Evolutionary conservation across 441 rosid species (phyloP).

Genomic region (Isatis lusitanica): DNA sequence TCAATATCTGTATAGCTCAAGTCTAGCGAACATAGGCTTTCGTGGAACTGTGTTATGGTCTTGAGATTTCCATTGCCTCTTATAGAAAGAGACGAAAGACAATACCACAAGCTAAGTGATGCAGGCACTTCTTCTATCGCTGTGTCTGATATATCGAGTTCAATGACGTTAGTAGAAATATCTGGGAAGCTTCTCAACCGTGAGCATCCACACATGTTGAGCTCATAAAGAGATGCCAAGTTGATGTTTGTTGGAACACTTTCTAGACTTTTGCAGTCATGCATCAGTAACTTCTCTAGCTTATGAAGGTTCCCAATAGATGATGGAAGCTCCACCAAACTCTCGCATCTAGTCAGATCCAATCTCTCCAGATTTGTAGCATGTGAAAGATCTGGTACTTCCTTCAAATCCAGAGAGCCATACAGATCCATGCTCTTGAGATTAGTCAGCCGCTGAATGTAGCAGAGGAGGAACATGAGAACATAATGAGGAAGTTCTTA

Average conservation of each 20-base stretch:
- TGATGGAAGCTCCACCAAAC: background rate
- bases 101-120: background rate
- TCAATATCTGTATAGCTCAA: background rate
- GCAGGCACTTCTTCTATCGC: background rate
- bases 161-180: background rate
- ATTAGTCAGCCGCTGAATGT: background rate
- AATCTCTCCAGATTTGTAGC: background rate
- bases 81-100: background rate
- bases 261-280: background rate
- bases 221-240: background rate
- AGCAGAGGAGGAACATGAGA: background rate
- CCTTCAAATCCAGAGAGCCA: background rate
- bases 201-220: background rate
- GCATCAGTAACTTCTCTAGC: background rate
- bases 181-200: background rate
- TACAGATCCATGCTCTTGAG: constrained; percentile 32
- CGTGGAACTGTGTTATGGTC: background rate
- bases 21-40: background rate
- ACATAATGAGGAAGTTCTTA: background rate
- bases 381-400: constrained; percentile 38
- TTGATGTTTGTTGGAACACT: background rate
- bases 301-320: background rate
- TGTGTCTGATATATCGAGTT: background rate
- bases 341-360: background rate
- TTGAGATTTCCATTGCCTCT: background rate